Evolutionary conservation across 345 rosid species (phyloP).

Genomic region (Moringa oleifera): DNA sequence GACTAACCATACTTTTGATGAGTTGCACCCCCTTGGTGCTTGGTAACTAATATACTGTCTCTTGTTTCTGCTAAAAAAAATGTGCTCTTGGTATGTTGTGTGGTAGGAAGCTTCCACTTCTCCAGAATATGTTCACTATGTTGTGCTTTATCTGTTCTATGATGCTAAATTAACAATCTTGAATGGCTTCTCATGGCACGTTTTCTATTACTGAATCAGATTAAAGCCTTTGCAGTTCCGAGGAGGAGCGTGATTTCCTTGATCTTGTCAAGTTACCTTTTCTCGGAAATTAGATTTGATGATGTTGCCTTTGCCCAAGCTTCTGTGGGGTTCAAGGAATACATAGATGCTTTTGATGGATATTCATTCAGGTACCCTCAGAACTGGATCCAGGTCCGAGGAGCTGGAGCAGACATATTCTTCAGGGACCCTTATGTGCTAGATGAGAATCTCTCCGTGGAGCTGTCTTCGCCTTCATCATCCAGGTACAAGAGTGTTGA

Average conservation of each 20-base stretch:
- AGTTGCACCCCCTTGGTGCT: too few species aligned
- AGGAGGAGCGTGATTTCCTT: conserved; percentile 60
- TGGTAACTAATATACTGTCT: too few species aligned
- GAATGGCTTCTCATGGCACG: conserved; percentile 6
- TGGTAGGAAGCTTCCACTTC: too few species aligned
- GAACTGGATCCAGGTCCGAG: conserved; percentile 88
- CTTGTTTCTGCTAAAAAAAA: too few species aligned
- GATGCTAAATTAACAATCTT: neutral
- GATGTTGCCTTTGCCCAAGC: conserved; percentile 37
- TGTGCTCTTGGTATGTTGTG: too few species aligned
- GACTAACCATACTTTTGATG: too few species aligned
- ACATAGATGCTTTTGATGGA: conserved; percentile 85
- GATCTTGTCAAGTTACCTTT: conserved; percentile 48
- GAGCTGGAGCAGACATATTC: conserved; percentile 92
- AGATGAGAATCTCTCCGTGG: conserved; percentile 80
- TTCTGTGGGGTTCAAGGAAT: conserved; percentile 57
- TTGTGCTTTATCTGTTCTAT: neutral
- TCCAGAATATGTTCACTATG: too few species aligned
- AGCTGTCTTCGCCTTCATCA: conserved; percentile 95
- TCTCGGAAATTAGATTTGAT: conserved; percentile 32
- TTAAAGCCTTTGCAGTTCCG: conserved; percentile 74
- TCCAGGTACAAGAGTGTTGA: conserved; percentile 70
- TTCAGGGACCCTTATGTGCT: conserved; percentile 85
- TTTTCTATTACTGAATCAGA: conserved; percentile 44
- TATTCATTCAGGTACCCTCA: conserved; percentile 83